Evolutionary conservation across 2,329 filamentous ascomycete genomes (phyloP).

Genomic region (Penicillium griseofulvum): DNA sequence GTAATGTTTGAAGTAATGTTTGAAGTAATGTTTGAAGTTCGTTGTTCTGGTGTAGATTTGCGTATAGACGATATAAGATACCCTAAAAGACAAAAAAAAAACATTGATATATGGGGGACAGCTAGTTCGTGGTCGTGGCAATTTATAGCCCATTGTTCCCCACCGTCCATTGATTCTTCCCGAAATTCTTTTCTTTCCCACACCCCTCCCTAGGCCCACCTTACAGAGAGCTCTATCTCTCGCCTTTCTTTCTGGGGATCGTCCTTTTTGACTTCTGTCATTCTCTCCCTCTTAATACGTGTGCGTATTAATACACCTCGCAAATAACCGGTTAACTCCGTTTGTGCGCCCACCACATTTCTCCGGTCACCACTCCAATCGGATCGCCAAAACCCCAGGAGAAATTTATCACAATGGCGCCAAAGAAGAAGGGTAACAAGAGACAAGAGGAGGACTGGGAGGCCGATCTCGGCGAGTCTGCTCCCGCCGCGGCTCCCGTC

Average conservation of each 20-base stretch:
- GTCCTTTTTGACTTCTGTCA: conserved; percentile 1
- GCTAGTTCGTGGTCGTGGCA: not conserved
- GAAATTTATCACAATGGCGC: conserved; percentile 63
- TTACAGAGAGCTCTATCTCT: conserved; percentile 9
- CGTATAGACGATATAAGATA: not conserved
- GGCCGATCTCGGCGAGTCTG: conserved; percentile 78
- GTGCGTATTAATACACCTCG: conserved; percentile 8
- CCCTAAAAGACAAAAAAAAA: not conserved
- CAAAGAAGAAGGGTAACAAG: conserved; percentile 94
- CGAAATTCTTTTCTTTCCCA: conserved; percentile 25
- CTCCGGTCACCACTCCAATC: conserved; percentile 18
- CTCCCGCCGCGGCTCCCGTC: conserved; percentile 49
- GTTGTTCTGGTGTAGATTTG: not conserved
- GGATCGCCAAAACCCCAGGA: conserved; percentile 3
- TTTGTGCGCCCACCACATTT: conserved; percentile 25
- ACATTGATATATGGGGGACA: not conserved
- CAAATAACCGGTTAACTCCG: conserved; percentile 29
- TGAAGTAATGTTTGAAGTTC: not conserved
- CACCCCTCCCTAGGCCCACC: conserved; percentile 18
- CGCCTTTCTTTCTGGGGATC: conserved; percentile 23
- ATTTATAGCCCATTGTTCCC: conserved; percentile 14
- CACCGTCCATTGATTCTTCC: conserved; percentile 25
- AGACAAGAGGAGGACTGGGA: conserved; percentile 90
- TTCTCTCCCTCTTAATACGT: not conserved
- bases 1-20: too few relatives aligned